Percentiles rank a stretch among this genome's conserved stretches.
Conservation (phyloP, 768 basidiomycete genomes). For the Mycena polygramma region DNA sequence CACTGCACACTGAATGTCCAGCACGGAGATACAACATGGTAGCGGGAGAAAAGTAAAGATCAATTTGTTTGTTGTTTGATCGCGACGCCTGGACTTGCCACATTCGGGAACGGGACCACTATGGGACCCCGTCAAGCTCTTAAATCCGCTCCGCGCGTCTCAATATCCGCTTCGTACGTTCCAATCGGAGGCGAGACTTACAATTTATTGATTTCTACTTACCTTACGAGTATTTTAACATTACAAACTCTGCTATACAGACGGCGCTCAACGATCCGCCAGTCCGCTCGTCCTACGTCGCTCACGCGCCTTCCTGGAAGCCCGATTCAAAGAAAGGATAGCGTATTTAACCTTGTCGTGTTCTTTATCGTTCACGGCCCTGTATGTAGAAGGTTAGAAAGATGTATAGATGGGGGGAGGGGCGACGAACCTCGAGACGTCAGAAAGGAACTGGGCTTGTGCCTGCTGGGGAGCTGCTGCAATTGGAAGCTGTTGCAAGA, state of each 20-base stretch:
- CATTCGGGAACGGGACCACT: no score
- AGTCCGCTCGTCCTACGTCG: conserved; percentile 61
- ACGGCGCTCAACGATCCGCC: conserved; percentile 45
- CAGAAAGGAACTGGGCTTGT: conserved; percentile 79
- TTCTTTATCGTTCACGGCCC: conserved; percentile 73
- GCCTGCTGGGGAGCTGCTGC: conserved; percentile 71
- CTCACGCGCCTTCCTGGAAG: conserved; percentile 81
- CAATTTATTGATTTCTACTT: conserved; percentile 25
- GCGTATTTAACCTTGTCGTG: conserved; percentile 89
- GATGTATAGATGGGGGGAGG: conserved; percentile 34
- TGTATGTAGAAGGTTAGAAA: conserved; percentile 53
- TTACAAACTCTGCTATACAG: conserved; percentile 29
- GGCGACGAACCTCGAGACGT: conserved; percentile 75
- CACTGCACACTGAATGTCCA: conserved; percentile 67
- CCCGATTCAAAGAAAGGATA: conserved; percentile 76
- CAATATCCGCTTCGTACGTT: not conserved
- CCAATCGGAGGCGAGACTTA: conserved; percentile 3
- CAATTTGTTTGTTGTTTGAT: conserved; percentile 9
- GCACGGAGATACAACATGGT: conserved; percentile 70
- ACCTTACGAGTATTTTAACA: conserved; percentile 24
- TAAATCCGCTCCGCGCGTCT: not conserved
- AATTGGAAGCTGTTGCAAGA: conserved; percentile 78
- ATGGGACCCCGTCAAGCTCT: no score
- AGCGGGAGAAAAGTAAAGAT: conserved; percentile 8
- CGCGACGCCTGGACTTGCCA: no score